Conservation (phyloP, 805 yeast species). For the Blastobotrys chiropterorum region DNA sequence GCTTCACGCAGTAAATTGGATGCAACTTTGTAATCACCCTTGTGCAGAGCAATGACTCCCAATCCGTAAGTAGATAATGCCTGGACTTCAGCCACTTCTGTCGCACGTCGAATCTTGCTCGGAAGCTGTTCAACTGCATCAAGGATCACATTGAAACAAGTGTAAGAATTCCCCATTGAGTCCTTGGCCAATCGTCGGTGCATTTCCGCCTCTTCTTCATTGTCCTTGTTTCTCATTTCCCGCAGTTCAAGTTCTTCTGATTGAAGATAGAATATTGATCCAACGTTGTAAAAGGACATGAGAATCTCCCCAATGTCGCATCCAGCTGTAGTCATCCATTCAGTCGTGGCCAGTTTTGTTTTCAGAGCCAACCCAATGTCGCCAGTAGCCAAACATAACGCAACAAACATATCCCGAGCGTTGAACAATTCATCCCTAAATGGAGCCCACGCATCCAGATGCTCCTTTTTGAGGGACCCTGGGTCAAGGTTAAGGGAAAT, state of each 20-base stretch:
- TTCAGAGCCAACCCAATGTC: slow-evolving; percentile 56
- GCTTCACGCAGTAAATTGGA: slow-evolving; percentile 61
- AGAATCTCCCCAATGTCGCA: slow-evolving; percentile 58
- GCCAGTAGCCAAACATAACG: slow-evolving; percentile 63
- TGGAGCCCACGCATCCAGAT: slow-evolving; percentile 35
- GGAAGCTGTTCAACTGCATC: slow-evolving; percentile 38
- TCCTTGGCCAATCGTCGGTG: slow-evolving; percentile 17
- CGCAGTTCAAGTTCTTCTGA: slow-evolving; percentile 56
- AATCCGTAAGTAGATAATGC: slow-evolving; percentile 80
- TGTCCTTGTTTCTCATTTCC: slow-evolving; percentile 25
- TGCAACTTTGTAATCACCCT: slow-evolving; percentile 51
- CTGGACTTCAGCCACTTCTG: slow-evolving; percentile 53
- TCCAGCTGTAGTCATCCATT: slow-evolving; percentile 69
- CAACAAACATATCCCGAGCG: slow-evolving; percentile 69
- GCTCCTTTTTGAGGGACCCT: slow-evolving; percentile 8
- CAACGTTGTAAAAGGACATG: slow-evolving; percentile 59
- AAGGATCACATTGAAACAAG: slow-evolving; percentile 41
- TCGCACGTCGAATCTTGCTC: slow-evolving; percentile 32
- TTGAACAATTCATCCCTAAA: slow-evolving; percentile 74
- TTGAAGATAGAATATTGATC: slow-evolving; percentile 60
- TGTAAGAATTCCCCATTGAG: slow-evolving; percentile 26
- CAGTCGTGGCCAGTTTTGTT: slow-evolving; percentile 56
- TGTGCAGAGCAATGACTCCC: slow-evolving; percentile 70
- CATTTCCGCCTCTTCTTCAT: neutral
- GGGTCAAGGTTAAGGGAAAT: slow-evolving; percentile 13